These are phyloP conservation scores for Talaromyces sp. DNA, from an alignment of 2,329 filamentous ascomycete species.

Conservation along the genomic window DNA sequence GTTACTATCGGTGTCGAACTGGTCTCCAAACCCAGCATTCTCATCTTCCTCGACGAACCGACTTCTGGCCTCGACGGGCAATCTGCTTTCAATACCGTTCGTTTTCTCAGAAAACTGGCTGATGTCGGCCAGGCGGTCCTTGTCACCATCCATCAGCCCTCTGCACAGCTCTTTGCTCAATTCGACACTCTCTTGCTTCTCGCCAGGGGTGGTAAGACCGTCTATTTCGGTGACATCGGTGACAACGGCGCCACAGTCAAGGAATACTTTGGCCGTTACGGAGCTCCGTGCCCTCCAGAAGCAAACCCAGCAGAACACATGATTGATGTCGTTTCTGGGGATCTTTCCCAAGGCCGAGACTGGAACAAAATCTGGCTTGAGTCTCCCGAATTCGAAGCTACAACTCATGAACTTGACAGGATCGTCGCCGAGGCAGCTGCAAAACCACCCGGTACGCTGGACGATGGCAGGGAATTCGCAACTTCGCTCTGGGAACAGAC, in stretches of 20 bases:
- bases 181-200: conserved; percentile 66
- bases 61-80: conserved; percentile 65
- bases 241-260: conserved; percentile 59
- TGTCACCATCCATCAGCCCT: conserved; percentile 67
- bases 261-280: conserved; percentile 61
- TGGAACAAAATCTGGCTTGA: conserved; percentile 69
- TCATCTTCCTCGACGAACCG: conserved; percentile 67
- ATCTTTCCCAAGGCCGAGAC: conserved; percentile 50
- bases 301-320: conserved; percentile 60
- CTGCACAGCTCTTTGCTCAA: conserved; percentile 60
- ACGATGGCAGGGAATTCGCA: conserved; percentile 56
- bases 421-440: conserved; percentile 49
- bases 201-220: conserved; percentile 62
- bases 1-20: conserved; percentile 68
- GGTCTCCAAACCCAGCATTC: conserved; percentile 60
- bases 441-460: conserved; percentile 41
- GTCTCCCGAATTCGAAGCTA: conserved; percentile 54
- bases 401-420: conserved; percentile 58
- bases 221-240: conserved; percentile 65
- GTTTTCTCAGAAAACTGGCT: conserved; percentile 61
- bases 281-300: conserved; percentile 57
- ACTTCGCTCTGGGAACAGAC: conserved; percentile 60
- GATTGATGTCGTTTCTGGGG: conserved; percentile 47
- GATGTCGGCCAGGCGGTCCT: conserved; percentile 62
- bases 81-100: conserved; percentile 60